Percentiles rank a stretch among this genome's conserved stretches.
These are phyloP conservation scores for Septoria linicola DNA, from an alignment of 2,329 filamentous ascomycete genomes.

Conservation along the genomic window DNA sequence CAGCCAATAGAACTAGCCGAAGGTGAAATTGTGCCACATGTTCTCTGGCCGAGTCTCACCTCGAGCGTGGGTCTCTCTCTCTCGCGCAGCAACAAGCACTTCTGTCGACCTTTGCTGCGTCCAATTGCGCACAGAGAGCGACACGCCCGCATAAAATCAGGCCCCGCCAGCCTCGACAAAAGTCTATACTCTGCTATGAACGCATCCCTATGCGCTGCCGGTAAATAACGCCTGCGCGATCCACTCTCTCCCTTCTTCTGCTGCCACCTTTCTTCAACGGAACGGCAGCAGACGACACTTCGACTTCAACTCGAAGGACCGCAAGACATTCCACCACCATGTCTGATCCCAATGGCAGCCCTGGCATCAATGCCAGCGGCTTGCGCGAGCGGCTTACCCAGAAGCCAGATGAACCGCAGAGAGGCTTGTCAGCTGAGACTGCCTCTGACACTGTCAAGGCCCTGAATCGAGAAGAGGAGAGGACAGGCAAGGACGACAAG, in stretches of 20 bases:
- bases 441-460: conserved; percentile 51
- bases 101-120: no score
- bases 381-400: conserved; percentile 50
- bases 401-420: conserved; percentile 34
- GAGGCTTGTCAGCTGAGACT: conserved; percentile 36
- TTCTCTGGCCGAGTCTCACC: conserved; percentile 2
- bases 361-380: conserved; percentile 35
- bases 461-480: conserved; percentile 52
- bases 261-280: conserved; percentile 21
- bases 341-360: conserved; percentile 23
- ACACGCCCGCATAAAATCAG: neutral
- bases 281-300: conserved; percentile 17
- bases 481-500: conserved; percentile 49
- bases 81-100: no score
- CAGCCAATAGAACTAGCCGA: no score
- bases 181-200: conserved; percentile 18
- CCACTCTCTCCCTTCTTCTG: conserved; percentile 9
- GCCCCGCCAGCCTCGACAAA: conserved; percentile 4
- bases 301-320: conserved; percentile 22
- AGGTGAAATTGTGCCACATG: neutral
- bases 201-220: conserved; percentile 14
- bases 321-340: conserved; percentile 19
- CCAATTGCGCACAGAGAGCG: conserved; percentile 6
- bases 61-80: no score
- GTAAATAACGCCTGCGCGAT: conserved; percentile 14